Conservation (phyloP, 2,329 filamentous ascomycete species). For the Mollisia scopiformis region DNA sequence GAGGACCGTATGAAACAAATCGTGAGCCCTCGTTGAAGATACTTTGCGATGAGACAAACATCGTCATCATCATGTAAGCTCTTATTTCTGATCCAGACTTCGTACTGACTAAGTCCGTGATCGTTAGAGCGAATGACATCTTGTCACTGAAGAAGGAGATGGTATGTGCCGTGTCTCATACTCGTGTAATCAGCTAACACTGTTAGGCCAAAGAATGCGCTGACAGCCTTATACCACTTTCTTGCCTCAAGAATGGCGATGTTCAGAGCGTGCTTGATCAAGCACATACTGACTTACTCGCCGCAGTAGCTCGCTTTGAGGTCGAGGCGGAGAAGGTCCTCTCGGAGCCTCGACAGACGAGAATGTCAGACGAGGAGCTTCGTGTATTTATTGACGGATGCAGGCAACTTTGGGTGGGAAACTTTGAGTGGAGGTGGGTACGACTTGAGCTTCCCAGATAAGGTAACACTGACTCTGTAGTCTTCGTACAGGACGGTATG, state of each 20-base stretch:
- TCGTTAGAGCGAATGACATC: slow-evolving; percentile 27
- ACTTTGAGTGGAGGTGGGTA: slow-evolving; percentile 20
- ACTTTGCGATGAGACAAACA: slow-evolving; percentile 29
- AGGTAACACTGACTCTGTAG: neutral
- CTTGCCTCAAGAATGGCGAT: neutral
- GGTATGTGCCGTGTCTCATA: slow-evolving; percentile 3
- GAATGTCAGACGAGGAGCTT: slow-evolving; percentile 10
- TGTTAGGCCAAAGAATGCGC: slow-evolving; percentile 6
- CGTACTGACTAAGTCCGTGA: neutral
- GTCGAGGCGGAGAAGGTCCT: slow-evolving; percentile 6
- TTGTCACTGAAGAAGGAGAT: slow-evolving; percentile 30
- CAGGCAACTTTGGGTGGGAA: slow-evolving; percentile 15
- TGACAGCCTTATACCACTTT: slow-evolving; percentile 17
- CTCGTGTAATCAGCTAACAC: neutral
- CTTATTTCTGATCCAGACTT: no score
- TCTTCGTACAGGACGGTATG: slow-evolving; percentile 12
- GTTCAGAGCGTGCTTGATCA: slow-evolving; percentile 13
- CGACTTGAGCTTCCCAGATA: neutral
- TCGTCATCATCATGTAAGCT: slow-evolving; percentile 28
- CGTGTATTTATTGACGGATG: slow-evolving; percentile 14
- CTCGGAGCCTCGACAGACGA: slow-evolving; percentile 1
- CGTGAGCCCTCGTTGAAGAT: slow-evolving; percentile 14
- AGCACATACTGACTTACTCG: slow-evolving; percentile 9
- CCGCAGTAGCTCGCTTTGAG: slow-evolving; percentile 11
- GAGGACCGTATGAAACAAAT: slow-evolving; percentile 16